phyloP scores from a whole-genome alignment of 2,329 filamentous ascomycete genomes.

The Dactylonectria macrodidyma region DNA sequence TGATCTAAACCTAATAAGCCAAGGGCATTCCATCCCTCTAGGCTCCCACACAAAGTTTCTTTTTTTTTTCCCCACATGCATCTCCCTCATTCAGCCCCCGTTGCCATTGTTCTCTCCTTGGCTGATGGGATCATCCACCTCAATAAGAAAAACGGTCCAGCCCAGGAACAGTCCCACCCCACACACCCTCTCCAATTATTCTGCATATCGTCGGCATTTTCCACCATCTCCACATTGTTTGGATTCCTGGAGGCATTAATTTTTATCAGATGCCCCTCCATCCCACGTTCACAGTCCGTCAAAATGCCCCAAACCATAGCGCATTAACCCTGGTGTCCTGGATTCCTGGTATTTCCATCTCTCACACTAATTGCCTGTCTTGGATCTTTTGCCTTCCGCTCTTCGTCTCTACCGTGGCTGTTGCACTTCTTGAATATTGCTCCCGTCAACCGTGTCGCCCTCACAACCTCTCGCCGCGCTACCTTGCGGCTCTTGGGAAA shows the following conservation, averaged over 20 bases:
- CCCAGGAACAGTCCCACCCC: slow-evolving; percentile 37
- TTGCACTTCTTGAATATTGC: too few relatives aligned
- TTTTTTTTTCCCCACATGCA: background rate
- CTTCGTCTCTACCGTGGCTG: background rate
- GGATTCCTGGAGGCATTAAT: slow-evolving; percentile 22
- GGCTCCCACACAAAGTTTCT: background rate
- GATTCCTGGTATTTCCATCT: background rate
- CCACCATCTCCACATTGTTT: slow-evolving; percentile 13
- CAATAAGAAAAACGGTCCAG: slow-evolving; percentile 5
- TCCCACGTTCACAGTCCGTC: slow-evolving; percentile 19
- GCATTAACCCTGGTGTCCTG: background rate
- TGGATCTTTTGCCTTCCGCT: background rate
- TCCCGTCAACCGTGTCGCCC: too few relatives aligned
- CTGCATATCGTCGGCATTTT: slow-evolving; percentile 32
- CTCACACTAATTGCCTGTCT: background rate
- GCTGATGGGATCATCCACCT: slow-evolving; percentile 25
- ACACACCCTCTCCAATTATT: slow-evolving; percentile 23
- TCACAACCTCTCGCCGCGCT: too few relatives aligned
- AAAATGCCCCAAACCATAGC: background rate
- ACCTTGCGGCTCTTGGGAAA: too few relatives aligned
- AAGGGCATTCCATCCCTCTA: background rate
- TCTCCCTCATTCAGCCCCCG: slow-evolving; percentile 8
- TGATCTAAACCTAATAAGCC: background rate
- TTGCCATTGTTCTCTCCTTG: slow-evolving; percentile 36
- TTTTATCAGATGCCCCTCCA: slow-evolving; percentile 33